phyloP scores from a whole-genome alignment of 768 basidiomycete species.

The Russula brevipes region DNA sequence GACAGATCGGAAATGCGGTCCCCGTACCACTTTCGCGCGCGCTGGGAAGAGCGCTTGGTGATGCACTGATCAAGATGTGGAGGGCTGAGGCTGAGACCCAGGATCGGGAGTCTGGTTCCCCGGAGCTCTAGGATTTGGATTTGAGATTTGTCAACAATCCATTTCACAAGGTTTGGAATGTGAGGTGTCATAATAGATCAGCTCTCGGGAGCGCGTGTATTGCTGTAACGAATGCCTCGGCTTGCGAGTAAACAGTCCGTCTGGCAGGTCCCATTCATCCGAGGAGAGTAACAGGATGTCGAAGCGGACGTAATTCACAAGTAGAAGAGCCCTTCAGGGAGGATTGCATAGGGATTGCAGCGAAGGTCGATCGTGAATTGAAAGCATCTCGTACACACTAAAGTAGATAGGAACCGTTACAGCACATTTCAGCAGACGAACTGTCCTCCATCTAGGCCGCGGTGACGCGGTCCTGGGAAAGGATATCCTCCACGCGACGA shows the following conservation, averaged over 20 bases:
- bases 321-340: not conserved
- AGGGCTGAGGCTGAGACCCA: slow-evolving; percentile 14
- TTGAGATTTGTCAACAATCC: not conserved
- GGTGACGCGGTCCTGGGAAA: slow-evolving; percentile 39
- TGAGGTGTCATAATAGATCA: not conserved
- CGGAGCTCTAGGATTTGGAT: slow-evolving; percentile 2
- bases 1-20: slow-evolving; percentile 79
- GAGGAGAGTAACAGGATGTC: too few relatives aligned
- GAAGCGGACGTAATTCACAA: not conserved
- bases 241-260: not conserved
- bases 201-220: not conserved
- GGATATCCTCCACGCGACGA: slow-evolving; percentile 71
- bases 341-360: not conserved
- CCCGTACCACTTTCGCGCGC: slow-evolving; percentile 65
- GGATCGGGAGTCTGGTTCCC: slow-evolving; percentile 8
- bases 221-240: not conserved
- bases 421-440: not conserved
- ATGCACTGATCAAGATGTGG: slow-evolving; percentile 39
- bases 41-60: slow-evolving; percentile 45
- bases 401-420: slow-evolving; percentile 1
- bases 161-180: not conserved
- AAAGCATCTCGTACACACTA: not conserved
- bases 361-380: not conserved
- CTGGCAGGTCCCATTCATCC: not conserved
- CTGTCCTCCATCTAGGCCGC: slow-evolving; percentile 3